Evolutionary conservation across 1,139 yeast species (phyloP).

Genomic region (Suhomyces bolitotheri): DNA sequence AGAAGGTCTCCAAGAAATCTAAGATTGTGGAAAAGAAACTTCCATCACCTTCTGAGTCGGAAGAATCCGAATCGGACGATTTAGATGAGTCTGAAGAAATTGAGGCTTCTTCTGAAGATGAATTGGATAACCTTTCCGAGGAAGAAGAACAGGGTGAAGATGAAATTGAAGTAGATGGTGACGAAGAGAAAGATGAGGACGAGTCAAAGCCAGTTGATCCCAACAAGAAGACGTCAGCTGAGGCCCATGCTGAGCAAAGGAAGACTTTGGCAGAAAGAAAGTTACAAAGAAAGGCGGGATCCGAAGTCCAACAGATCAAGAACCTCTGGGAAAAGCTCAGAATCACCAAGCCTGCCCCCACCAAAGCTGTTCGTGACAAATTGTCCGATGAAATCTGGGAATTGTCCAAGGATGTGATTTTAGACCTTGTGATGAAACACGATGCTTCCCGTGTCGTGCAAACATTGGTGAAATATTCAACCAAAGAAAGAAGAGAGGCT

Average conservation of each 20-base stretch:
- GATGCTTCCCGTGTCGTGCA: slow-evolving; percentile 97
- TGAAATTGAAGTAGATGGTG: slow-evolving; percentile 22
- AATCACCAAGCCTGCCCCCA: slow-evolving; percentile 79
- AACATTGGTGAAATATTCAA: slow-evolving; percentile 83
- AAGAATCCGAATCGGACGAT: slow-evolving; percentile 13
- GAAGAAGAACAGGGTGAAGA: slow-evolving; percentile 20
- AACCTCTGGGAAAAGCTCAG: slow-evolving; percentile 88
- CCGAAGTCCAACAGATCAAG: slow-evolving; percentile 82
- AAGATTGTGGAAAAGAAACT: slow-evolving; percentile 24
- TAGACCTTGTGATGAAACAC: slow-evolving; percentile 88
- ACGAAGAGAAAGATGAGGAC: slow-evolving; percentile 20
- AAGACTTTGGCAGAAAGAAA: slow-evolving; percentile 79
- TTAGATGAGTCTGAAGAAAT: slow-evolving; percentile 13
- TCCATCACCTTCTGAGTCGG: slow-evolving; percentile 19
- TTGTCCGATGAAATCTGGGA: slow-evolving; percentile 85
- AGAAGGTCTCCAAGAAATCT: slow-evolving; percentile 28
- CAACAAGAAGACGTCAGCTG: slow-evolving; percentile 56
- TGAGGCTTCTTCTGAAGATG: slow-evolving; percentile 21
- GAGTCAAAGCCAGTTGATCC: slow-evolving; percentile 31
- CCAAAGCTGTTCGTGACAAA: slow-evolving; percentile 75
- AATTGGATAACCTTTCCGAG: slow-evolving; percentile 23
- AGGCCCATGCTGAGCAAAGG: slow-evolving; percentile 83
- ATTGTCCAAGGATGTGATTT: slow-evolving; percentile 70
- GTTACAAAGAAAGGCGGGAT: slow-evolving; percentile 81
- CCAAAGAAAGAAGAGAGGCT: slow-evolving; percentile 74